A percentile compares a stretch with the other conserved stretches of the same genome.
Evolutionary conservation across 169 alveolate species (phyloP).

Genomic region (Plasmodium blacklocki): DNA sequence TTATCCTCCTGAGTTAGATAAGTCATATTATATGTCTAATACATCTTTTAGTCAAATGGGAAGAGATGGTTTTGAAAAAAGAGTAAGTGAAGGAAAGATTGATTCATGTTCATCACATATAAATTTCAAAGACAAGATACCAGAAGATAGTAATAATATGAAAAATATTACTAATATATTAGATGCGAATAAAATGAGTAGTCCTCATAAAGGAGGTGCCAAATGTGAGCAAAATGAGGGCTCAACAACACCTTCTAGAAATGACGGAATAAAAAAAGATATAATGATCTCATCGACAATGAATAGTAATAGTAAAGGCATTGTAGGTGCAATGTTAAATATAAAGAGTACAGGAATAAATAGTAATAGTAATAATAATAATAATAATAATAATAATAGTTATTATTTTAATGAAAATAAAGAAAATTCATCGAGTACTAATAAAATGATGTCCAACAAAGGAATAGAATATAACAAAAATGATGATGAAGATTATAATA

Average conservation of each 20-base stretch:
- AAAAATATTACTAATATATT: background rate
- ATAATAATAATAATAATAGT: too few species aligned
- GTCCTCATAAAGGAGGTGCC: background rate
- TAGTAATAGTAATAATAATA: too few species aligned
- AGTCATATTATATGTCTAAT: slow-evolving; percentile 77
- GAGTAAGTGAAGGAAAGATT: background rate
- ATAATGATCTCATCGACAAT: too few species aligned
- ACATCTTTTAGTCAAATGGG: slow-evolving; percentile 23
- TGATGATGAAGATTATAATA: background rate
- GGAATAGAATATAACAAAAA: background rate
- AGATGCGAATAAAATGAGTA: background rate
- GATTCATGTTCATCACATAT: background rate
- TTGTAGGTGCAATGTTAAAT: too few species aligned
- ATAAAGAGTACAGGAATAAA: too few species aligned
- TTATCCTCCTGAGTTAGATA: slow-evolving; percentile 81
- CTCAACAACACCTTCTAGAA: background rate
- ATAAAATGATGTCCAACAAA: background rate
- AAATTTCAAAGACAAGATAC: slow-evolving; percentile 1
- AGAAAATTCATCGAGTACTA: too few species aligned
- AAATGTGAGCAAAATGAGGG: background rate
- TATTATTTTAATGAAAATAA: too few species aligned
- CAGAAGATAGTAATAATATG: background rate
- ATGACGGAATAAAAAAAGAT: background rate
- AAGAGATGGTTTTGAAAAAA: slow-evolving; percentile 21
- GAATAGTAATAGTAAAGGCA: too few species aligned